Conservation (phyloP, 495 filamentous ascomycete genomes). For the Annulohypoxylon moriforme region DNA sequence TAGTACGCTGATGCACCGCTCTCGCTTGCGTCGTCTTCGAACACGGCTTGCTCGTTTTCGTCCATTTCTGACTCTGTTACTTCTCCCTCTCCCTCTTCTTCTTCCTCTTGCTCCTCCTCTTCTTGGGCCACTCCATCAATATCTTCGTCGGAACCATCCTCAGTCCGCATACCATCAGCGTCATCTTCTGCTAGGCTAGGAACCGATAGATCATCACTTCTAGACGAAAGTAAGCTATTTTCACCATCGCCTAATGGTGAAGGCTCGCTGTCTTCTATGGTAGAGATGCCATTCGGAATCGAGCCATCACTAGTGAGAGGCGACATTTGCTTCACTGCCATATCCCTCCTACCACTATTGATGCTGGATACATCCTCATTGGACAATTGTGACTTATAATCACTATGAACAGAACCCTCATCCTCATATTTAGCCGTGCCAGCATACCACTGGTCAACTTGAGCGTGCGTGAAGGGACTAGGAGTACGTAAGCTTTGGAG, state of each 20-base stretch:
- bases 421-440: conserved; percentile 54
- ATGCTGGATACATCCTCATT: conserved; percentile 53
- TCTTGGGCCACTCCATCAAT: conserved; percentile 21
- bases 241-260: background rate
- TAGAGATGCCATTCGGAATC: conserved; percentile 32
- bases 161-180: conserved; percentile 52
- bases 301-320: conserved; percentile 27
- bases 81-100: background rate
- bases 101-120: conserved; percentile 14
- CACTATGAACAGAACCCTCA: conserved; percentile 31
- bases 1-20: conserved; percentile 68
- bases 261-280: conserved; percentile 15
- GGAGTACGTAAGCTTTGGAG: conserved; percentile 84
- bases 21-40: conserved; percentile 55
- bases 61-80: conserved; percentile 2
- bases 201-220: conserved; percentile 1
- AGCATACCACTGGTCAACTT: conserved; percentile 75
- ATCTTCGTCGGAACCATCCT: conserved; percentile 48
- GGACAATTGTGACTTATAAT: conserved; percentile 45
- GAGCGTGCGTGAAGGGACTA: conserved; percentile 83
- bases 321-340: conserved; percentile 15
- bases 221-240: conserved; percentile 8
- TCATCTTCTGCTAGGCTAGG: conserved; percentile 41
- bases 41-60: conserved; percentile 44
- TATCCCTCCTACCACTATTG: conserved; percentile 32